These are phyloP conservation scores for Talaromyces sp. DNA, from an alignment of 2,329 filamentous ascomycete species.

Conservation along the genomic window DNA sequence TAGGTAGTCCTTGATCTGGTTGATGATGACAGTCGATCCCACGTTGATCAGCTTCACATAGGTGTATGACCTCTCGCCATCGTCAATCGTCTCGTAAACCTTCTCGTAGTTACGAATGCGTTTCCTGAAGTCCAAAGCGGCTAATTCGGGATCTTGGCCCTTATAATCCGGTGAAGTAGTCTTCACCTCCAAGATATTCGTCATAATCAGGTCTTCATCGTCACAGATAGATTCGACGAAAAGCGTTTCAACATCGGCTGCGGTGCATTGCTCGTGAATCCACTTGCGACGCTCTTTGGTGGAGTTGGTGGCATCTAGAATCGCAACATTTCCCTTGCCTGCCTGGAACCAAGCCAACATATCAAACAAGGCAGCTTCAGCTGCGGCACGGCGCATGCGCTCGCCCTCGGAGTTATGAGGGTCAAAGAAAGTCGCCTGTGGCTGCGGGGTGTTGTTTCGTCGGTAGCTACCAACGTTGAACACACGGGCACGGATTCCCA, in stretches of 20 bases:
- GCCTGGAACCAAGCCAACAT: constrained; percentile 91
- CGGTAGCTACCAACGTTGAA: constrained; percentile 99
- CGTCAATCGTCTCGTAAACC: constrained; percentile 90
- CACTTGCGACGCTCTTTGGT: constrained; percentile 87
- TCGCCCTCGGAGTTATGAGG: constrained; percentile 88
- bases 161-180: constrained; percentile 93
- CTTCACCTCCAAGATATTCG: constrained; percentile 97
- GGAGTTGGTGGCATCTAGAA: constrained; percentile 95
- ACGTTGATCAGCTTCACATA: constrained; percentile 98
- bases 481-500: constrained; percentile 87
- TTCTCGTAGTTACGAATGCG: constrained; percentile 97
- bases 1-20: constrained; percentile 93
- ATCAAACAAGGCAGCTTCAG: constrained; percentile 86
- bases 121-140: constrained; percentile 88
- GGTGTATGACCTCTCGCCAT: constrained; percentile 82
- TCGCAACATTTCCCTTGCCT: constrained; percentile 79
- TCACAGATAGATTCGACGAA: constrained; percentile 98
- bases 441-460: constrained; percentile 84
- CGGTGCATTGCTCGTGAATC: constrained; percentile 79
- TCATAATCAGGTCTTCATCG: constrained; percentile 94
- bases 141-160: constrained; percentile 89
- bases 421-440: constrained; percentile 93
- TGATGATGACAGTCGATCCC: constrained; percentile 95
- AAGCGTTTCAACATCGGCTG: constrained; percentile 81
- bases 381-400: constrained; percentile 81